Conservation (phyloP, 768 basidiomycete genomes). For the Mycena albidolilacea region DNA sequence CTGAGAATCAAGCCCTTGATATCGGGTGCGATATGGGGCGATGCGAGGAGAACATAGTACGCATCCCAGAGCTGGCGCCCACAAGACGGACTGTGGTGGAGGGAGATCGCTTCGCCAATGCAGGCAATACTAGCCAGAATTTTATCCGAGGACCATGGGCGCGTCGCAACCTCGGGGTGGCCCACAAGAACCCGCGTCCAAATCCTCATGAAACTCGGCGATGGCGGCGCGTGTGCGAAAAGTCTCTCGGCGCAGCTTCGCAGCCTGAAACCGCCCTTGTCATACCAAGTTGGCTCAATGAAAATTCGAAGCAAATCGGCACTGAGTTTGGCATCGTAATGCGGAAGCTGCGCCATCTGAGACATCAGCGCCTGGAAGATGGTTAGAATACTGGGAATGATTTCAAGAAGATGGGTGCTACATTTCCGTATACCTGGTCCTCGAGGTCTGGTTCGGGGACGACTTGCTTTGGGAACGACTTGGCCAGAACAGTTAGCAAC, state of each 20-base stretch:
- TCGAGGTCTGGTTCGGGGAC: slow-evolving; percentile 23
- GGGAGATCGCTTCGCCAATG: slow-evolving; percentile 17
- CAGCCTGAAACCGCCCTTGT: slow-evolving; percentile 13
- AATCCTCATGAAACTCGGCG: slow-evolving; percentile 19
- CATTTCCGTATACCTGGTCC: slow-evolving; percentile 32
- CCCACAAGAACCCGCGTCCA: slow-evolving; percentile 23
- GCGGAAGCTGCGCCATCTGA: slow-evolving; percentile 28
- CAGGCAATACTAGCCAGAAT: slow-evolving; percentile 20
- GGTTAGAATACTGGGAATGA: not conserved
- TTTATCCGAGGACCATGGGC: slow-evolving; percentile 11
- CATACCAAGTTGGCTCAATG: slow-evolving; percentile 19
- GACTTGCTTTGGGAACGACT: slow-evolving; percentile 12
- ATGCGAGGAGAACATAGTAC: slow-evolving; percentile 20
- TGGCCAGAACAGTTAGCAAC: slow-evolving; percentile 2
- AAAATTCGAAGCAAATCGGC: slow-evolving; percentile 4
- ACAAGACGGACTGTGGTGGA: slow-evolving; percentile 5
- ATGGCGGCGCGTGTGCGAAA: slow-evolving; percentile 18
- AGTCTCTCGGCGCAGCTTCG: slow-evolving; percentile 12
- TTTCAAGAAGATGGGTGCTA: not conserved
- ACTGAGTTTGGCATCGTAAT: slow-evolving; percentile 20
- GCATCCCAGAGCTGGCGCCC: slow-evolving; percentile 22
- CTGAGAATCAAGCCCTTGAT: slow-evolving; percentile 21
- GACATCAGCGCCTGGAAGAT: slow-evolving; percentile 25
- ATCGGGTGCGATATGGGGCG: slow-evolving; percentile 16
- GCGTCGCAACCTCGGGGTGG: slow-evolving; percentile 10